These are phyloP conservation scores for Starmerella bombicola DNA, from an alignment of 805 yeast genomes.

Conservation along the genomic window DNA sequence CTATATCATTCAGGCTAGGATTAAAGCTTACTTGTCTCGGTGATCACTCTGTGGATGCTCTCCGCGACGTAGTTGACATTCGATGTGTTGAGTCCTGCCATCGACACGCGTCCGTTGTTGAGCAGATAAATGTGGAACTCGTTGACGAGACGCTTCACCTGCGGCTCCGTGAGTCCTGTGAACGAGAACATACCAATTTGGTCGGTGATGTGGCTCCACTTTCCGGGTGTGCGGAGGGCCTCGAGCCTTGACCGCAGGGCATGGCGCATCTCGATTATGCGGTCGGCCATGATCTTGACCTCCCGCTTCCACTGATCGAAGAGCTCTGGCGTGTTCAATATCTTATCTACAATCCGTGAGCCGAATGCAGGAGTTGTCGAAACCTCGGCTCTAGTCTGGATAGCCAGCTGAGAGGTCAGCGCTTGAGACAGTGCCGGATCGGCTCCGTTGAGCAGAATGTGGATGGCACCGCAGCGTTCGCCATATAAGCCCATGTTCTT, in stretches of 20 bases:
- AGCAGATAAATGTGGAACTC: constrained; percentile 76
- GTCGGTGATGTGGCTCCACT: constrained; percentile 78
- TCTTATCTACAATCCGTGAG: constrained; percentile 72
- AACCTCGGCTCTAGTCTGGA: constrained; percentile 66
- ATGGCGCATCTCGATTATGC: constrained; percentile 70
- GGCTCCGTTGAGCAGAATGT: constrained; percentile 40
- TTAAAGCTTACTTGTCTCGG: too few relatives aligned
- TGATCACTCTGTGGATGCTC: constrained; percentile 29
- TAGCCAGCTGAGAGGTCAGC: constrained; percentile 61
- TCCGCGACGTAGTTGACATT: constrained; percentile 51
- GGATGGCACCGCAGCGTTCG: constrained; percentile 92
- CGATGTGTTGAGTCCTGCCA: constrained; percentile 71
- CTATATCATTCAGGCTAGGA: not conserved
- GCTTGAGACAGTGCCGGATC: constrained; percentile 37
- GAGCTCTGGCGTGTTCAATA: constrained; percentile 55
- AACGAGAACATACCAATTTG: constrained; percentile 97
- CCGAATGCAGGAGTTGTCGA: constrained; percentile 96
- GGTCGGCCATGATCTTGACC: constrained; percentile 71
- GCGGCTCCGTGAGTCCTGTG: constrained; percentile 70
- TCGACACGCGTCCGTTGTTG: constrained; percentile 79
- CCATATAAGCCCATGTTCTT: constrained; percentile 96
- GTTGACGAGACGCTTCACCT: constrained; percentile 61
- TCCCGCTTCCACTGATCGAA: constrained; percentile 72
- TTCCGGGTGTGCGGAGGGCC: constrained; percentile 65
- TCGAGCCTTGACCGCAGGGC: constrained; percentile 50